Evolutionary conservation across 2,329 filamentous ascomycete species (phyloP).

Genomic region (Talaromyces sp.): DNA sequence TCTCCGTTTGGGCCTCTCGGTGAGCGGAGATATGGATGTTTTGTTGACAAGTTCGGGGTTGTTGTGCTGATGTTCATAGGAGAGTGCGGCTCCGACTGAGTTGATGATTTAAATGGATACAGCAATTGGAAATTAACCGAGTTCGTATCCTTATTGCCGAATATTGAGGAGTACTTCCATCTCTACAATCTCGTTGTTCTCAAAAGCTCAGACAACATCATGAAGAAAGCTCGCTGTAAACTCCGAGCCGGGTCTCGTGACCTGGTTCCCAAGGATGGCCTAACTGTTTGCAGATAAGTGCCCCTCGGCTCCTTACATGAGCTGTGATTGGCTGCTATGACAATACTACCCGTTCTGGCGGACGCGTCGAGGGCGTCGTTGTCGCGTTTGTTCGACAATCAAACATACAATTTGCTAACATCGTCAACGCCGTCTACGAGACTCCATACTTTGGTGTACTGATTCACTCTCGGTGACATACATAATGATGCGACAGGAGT

Average conservation of each 20-base stretch:
- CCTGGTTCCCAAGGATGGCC: neutral
- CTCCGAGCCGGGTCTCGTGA: constrained; percentile 6
- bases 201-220: neutral
- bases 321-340: constrained; percentile 8
- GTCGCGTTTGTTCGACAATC: constrained; percentile 9
- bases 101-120: neutral
- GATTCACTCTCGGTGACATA: neutral
- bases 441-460: neutral
- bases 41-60: neutral
- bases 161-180: neutral
- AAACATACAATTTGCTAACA: neutral
- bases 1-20: constrained; percentile 14
- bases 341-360: constrained; percentile 19
- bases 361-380: constrained; percentile 11
- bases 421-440: neutral
- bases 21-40: constrained; percentile 10
- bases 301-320: neutral
- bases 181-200: neutral
- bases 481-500: constrained; percentile 48
- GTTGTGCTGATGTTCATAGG: neutral
- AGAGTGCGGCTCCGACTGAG: neutral
- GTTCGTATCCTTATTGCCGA: neutral
- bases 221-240: neutral
- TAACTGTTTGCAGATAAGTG: neutral
- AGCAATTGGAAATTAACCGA: neutral